Base-by-base conservation (phyloP, 306 rosid species). In the Vigna radiata region DNA sequence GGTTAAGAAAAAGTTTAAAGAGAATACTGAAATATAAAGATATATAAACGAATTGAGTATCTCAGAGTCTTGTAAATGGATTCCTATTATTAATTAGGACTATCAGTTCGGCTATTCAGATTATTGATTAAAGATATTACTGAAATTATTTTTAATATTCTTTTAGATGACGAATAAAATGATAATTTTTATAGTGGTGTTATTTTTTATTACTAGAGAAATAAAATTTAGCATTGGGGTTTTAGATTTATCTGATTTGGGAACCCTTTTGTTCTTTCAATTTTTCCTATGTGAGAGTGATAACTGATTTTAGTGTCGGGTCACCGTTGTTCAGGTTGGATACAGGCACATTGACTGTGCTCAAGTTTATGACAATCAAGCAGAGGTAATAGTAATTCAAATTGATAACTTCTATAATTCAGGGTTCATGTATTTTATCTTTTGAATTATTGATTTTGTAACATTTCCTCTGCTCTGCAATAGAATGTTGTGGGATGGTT, bases 271-370 rank as follows among this genome's bases (percentile, higher is more conserved):
- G n/a, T 9, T 10, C 31, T 17, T 63, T 64, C 12, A 49, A 64
- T 36, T n/a, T 37, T 64, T 37, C 29, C 31, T 8, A n/a, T 21
- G 15, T 36, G 1, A 47, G 8, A 37, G 8, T 0, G 16, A 39
- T 37, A 18, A 18, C 50, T 64, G 39, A 66, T 3, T 5, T 1
- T 18, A 2, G 16, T 19, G 53, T 10, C 1, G 10, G 27, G 2
- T 14, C 15, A 2, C 2, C 5, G 23, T 13, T 72, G 37, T 54
- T 82, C 85, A 85, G 93, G 70, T 69, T 53, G 90, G 96, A 46
- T 91, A 87, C 73, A 75, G 90, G 64, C 93, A 87, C 75, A 87
- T 91, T 60, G 96, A 91, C 62, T 91, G 91, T 72, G 93, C 93
- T 67, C 75, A 81, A 78, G 69, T 68, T 15, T 91, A 91, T 59